Evolutionary conservation across 1,284 basidiomycete species (phyloP).

Genomic region (Agroathelia rolfsii): DNA sequence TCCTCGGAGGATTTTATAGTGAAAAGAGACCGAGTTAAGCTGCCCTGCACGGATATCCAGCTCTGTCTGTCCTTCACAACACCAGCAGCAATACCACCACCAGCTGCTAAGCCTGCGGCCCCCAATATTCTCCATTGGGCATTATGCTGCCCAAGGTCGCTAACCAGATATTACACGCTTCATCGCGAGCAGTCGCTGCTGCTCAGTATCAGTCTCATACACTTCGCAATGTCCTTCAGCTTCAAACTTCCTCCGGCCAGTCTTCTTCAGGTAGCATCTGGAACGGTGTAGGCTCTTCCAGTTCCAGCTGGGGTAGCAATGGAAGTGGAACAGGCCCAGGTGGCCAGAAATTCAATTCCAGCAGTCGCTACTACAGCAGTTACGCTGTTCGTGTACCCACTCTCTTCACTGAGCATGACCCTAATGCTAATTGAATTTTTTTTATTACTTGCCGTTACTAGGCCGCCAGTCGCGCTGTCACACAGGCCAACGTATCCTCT

Average conservation of each 20-base stretch:
- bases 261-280: conserved; percentile 28
- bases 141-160: conserved; percentile 74
- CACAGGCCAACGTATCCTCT: conserved; percentile 54
- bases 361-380: conserved; percentile 56
- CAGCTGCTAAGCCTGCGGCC: too few relatives aligned
- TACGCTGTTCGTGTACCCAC: conserved; percentile 34
- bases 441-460: conserved; percentile 17
- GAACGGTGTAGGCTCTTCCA: conserved; percentile 42
- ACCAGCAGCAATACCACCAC: too few relatives aligned
- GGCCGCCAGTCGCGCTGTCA: conserved; percentile 57
- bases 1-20: too few relatives aligned
- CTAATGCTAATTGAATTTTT: conserved; percentile 9
- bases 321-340: conserved; percentile 50
- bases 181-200: conserved; percentile 61
- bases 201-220: conserved; percentile 59
- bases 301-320: conserved; percentile 41
- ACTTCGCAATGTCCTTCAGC: conserved; percentile 64
- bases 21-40: too few relatives aligned
- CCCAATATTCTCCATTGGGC: too few relatives aligned
- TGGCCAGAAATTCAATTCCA: conserved; percentile 56
- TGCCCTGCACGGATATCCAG: too few relatives aligned
- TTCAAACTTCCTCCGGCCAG: conserved; percentile 34
- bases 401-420: conserved; percentile 1
- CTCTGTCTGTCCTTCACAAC: too few relatives aligned
- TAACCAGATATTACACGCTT: conserved; percentile 62